Evolutionary conservation across 1,284 basidiomycete species (phyloP), one percentile per base, ranked within the genome.

Genomic region (Cerrena zonata): DNA sequence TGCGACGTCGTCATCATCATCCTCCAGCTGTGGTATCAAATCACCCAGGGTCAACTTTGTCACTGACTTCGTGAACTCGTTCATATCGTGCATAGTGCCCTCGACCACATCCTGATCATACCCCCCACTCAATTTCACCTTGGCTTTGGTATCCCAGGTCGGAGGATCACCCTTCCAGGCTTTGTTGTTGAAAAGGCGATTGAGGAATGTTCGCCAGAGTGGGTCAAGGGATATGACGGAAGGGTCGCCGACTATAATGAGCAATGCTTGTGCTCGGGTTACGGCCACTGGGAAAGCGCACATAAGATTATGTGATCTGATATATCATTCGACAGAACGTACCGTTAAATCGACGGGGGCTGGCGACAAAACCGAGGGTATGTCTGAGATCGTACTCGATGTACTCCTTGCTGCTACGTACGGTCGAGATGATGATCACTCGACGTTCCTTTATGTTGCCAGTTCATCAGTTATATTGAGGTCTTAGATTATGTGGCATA

Each of bases 191-290:
- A 75, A 59, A 37, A 80, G 62, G 53, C 77, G 79, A 57, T 79
- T 78, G 36, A 82, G 56, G 66, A 80, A 80, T 0, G 65, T 63
- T 1, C 76, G 65, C 79, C 79, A 82, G 0, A 78, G 58, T 0
- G 70, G 71, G 52, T 77, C 74, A 2, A 78, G 66, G 4, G 74
- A 75, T 3, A 84, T 68, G 22, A 81, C 71, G 0, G 65, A 62
- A 0, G 78, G 72, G 53, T 84, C 78, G 1, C 82, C 81, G 39
- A 84, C 62, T 47, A 83, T 65, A 49, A 84, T 74, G 2, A 84
- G 68, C 1, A 84, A 66, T 0, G 80, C 74, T 58, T 82, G 72
- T 0, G 80, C 79, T 15, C 81, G 76, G 2, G 75, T 77, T 15
- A 69, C 53, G 13, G 65, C 65, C 21, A 70, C 67, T 71, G n/a